Evolutionary conservation across 202 grass and related monocot species (phyloP).

Genomic region (Schoenoplectus tabernaemontani): DNA sequence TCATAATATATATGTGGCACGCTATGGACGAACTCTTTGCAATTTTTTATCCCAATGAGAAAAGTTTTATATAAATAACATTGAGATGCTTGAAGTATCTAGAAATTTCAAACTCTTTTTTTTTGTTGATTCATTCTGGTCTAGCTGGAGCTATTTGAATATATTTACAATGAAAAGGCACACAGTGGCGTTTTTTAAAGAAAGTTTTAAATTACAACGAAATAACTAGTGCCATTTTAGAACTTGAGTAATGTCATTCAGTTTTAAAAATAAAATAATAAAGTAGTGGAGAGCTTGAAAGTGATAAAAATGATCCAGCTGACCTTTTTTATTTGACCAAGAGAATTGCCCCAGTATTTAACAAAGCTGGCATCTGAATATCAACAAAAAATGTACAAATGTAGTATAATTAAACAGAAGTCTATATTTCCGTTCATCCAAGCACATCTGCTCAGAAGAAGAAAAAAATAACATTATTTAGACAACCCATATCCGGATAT

Average conservation of each 20-base stretch:
- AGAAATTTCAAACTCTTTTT: too few relatives aligned
- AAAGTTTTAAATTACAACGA: neutral
- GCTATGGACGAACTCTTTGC: too few relatives aligned
- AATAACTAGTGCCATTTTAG: neutral
- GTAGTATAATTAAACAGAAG: slow-evolving; percentile 10
- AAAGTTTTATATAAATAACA: too few relatives aligned
- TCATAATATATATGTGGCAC: too few relatives aligned
- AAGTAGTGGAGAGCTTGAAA: slow-evolving; percentile 25
- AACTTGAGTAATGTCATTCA: neutral
- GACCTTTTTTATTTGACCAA: neutral
- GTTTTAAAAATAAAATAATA: neutral
- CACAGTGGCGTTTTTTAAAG: too few relatives aligned
- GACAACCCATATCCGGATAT: slow-evolving; percentile 6
- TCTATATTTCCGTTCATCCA: neutral
- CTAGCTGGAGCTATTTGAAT: too few relatives aligned
- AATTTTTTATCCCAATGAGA: too few relatives aligned
- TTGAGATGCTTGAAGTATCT: too few relatives aligned
- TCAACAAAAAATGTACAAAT: too few relatives aligned
- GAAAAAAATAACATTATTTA: slow-evolving; percentile 6
- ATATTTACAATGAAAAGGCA: too few relatives aligned
- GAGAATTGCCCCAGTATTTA: neutral
- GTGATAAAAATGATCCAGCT: slow-evolving; percentile 12
- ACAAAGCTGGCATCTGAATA: too few relatives aligned
- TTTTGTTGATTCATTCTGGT: too few relatives aligned
- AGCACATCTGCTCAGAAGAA: neutral